phyloP scores from a whole-genome alignment of 2,329 filamentous ascomycete species.

The Blastomyces gilchristii region DNA sequence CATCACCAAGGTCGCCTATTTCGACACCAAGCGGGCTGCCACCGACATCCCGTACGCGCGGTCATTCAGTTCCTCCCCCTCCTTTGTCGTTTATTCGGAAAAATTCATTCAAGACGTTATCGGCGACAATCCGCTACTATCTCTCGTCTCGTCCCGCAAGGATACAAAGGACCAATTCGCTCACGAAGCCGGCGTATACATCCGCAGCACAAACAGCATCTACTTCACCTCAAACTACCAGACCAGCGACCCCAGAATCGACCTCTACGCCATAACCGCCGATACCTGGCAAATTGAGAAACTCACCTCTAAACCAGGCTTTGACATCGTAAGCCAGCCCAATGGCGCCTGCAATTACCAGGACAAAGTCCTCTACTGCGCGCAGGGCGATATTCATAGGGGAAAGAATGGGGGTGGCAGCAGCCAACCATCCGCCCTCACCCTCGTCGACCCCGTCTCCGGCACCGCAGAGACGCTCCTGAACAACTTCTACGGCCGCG shows the following conservation, averaged over 20 bases:
- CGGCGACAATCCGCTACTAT: constrained; percentile 28
- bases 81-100: constrained; percentile 15
- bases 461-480: constrained; percentile 21
- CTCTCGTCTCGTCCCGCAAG: constrained; percentile 28
- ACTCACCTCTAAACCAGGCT: constrained; percentile 14
- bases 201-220: constrained; percentile 23
- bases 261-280: constrained; percentile 18
- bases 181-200: constrained; percentile 39
- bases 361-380: constrained; percentile 34
- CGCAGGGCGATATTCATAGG: constrained; percentile 27
- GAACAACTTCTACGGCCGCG: constrained; percentile 27
- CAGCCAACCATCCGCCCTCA: constrained; percentile 15
- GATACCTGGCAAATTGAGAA: constrained; percentile 13
- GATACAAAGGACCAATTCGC: constrained; percentile 38
- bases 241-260: constrained; percentile 18
- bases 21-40: constrained; percentile 13
- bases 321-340: constrained; percentile 11
- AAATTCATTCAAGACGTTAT: constrained; percentile 23
- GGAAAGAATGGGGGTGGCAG: not conserved
- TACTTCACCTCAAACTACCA: constrained; percentile 32
- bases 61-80: constrained; percentile 10
- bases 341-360: constrained; percentile 16
- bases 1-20: constrained; percentile 5
- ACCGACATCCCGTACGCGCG: constrained; percentile 11
- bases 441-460: constrained; percentile 19